phyloP scores from a whole-genome alignment of 2,329 filamentous ascomycete species.

The Penicillium aurantiogriseum region DNA sequence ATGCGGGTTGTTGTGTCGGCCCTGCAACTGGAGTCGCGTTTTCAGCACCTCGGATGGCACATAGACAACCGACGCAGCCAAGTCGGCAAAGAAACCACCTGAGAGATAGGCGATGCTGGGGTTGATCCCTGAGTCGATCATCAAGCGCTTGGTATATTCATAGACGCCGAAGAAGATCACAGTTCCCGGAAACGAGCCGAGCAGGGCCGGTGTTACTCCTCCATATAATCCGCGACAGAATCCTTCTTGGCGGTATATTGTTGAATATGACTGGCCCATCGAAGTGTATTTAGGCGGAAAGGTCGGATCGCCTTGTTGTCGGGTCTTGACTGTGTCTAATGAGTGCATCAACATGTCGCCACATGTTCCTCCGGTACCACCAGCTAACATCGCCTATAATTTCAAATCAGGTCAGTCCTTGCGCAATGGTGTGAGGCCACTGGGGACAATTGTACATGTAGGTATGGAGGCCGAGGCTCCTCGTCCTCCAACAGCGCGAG shows the following conservation, averaged over 20 bases:
- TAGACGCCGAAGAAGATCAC: constrained; percentile 95
- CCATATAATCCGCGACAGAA: constrained; percentile 82
- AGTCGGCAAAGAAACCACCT: constrained; percentile 86
- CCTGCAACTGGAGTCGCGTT: constrained; percentile 92
- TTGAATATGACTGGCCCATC: constrained; percentile 85
- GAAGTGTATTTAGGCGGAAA: constrained; percentile 90
- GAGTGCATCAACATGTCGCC: constrained; percentile 99
- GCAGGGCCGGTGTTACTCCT: constrained; percentile 85
- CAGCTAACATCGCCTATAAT: constrained; percentile 84
- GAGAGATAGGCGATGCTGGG: constrained; percentile 82
- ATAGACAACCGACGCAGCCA: constrained; percentile 88
- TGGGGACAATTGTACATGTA: constrained; percentile 55
- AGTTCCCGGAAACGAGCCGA: constrained; percentile 91
- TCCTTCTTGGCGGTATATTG: constrained; percentile 90
- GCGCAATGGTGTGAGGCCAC: not conserved
- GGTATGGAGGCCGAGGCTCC: constrained; percentile 60
- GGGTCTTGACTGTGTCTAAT: constrained; percentile 95
- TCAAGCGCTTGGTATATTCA: constrained; percentile 85
- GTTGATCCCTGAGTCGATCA: constrained; percentile 81
- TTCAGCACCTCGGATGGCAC: constrained; percentile 97
- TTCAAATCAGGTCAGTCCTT: constrained; percentile 8
- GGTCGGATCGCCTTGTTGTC: constrained; percentile 93
- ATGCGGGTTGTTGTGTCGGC: constrained; percentile 89
- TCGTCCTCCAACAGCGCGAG: constrained; percentile 46
- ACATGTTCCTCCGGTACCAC: constrained; percentile 85